Evolutionary conservation across 2,329 filamentous ascomycete genomes (phyloP).

Genomic region (Neonectria coccinea): DNA sequence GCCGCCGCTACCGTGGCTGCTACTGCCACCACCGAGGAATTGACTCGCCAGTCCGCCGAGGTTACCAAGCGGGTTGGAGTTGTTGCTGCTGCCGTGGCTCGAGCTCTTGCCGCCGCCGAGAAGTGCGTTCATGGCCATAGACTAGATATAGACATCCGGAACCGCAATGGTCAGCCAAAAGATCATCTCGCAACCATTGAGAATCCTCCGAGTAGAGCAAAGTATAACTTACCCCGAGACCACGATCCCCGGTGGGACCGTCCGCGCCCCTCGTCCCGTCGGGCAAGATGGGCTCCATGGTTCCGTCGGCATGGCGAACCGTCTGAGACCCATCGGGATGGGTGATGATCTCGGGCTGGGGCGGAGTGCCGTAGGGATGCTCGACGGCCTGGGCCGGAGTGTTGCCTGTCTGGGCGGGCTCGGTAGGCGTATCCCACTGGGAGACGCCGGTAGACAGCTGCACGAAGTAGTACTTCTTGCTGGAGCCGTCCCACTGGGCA

Average conservation of each 20-base stretch:
- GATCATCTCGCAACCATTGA: neutral
- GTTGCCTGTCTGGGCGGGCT: constrained; percentile 70
- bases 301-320: constrained; percentile 69
- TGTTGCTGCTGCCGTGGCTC: constrained; percentile 46
- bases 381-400: constrained; percentile 67
- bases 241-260: constrained; percentile 68
- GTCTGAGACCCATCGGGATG: constrained; percentile 73
- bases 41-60: constrained; percentile 62
- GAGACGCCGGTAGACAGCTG: constrained; percentile 78
- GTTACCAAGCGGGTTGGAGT: constrained; percentile 51
- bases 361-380: constrained; percentile 72
- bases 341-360: constrained; percentile 66
- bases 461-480: constrained; percentile 77
- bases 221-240: constrained; percentile 69
- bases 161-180: constrained; percentile 15
- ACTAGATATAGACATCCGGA: constrained; percentile 52
- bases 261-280: constrained; percentile 63
- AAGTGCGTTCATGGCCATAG: constrained; percentile 71
- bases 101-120: constrained; percentile 60
- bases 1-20: constrained; percentile 40
- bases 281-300: constrained; percentile 69
- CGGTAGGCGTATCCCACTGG: constrained; percentile 79
- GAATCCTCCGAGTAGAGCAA: constrained; percentile 8
- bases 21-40: constrained; percentile 51
- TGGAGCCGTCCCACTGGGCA: constrained; percentile 74